Percentiles rank a stretch among this genome's conserved stretches.
Conservation (phyloP, 164 flowering plant genomes). For the Berberis thunbergii region DNA sequence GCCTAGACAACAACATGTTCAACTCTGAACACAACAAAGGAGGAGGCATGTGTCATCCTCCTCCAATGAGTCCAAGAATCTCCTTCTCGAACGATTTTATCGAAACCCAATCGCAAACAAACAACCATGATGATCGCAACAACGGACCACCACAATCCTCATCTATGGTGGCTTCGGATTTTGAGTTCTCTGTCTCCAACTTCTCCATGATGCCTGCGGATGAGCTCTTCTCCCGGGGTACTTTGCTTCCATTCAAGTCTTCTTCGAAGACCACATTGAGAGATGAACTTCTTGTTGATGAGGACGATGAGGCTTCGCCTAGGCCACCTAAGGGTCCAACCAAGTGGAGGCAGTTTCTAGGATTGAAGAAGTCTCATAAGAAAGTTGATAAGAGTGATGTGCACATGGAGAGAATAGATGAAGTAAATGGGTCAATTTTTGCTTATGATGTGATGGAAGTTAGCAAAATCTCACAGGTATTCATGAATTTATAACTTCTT, state of each 20-base stretch:
- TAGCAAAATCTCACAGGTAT: slow-evolving; percentile 24
- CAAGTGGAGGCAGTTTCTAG: slow-evolving; percentile 52
- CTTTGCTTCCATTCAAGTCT: slow-evolving; percentile 44
- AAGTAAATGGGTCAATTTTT: slow-evolving; percentile 16
- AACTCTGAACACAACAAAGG: slow-evolving; percentile 38
- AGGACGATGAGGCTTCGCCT: slow-evolving; percentile 16
- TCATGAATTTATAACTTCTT: too few species aligned
- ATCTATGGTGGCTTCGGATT: slow-evolving; percentile 41
- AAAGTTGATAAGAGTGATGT: slow-evolving; percentile 23
- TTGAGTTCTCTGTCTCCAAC: slow-evolving; percentile 53
- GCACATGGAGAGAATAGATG: slow-evolving; percentile 18
- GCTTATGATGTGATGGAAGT: slow-evolving; percentile 14
- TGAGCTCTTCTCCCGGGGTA: slow-evolving; percentile 61
- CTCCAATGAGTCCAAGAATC: slow-evolving; percentile 64
- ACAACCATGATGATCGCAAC: slow-evolving; percentile 38
- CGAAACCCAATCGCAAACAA: slow-evolving; percentile 28
- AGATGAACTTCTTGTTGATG: slow-evolving; percentile 48
- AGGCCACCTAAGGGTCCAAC: slow-evolving; percentile 30
- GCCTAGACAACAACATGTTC: slow-evolving; percentile 46
- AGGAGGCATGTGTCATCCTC: slow-evolving; percentile 10
- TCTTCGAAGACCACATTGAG: slow-evolving; percentile 32
- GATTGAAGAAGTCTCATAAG: slow-evolving; percentile 36
- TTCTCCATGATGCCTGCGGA: slow-evolving; percentile 54
- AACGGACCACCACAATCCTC: slow-evolving; percentile 48
- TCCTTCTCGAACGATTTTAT: slow-evolving; percentile 78